Base-by-base conservation (phyloP, 768 basidiomycete species). In the Chalciporus chontae region DNA sequence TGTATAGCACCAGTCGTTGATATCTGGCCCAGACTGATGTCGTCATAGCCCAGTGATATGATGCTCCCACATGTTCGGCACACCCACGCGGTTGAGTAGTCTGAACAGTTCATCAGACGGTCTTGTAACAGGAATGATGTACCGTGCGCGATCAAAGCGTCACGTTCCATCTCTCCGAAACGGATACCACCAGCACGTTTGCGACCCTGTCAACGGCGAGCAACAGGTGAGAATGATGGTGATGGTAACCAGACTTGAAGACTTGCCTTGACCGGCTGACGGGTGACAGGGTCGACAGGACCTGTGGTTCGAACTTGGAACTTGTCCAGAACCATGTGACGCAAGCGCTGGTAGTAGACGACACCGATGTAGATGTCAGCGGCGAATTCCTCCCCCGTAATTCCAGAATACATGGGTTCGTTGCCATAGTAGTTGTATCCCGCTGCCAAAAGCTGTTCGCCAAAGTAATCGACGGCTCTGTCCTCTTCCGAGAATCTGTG, bases 241-340 rank as follows among this genome's bases (percentile, higher is more conserved):
- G 7, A 27, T 15, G 17, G 11, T 29, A 44, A 49, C n/a, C 31
- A 34, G 36, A 37, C 45, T 29, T 10, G 29, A 31, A 34, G 45
- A 64, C 78, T 58, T 64, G 87, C 92, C 83, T 97, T 97, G 59
- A 99, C 93, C 45, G 96, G 96, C 67, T 98, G 96, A 56, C 93
- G 80, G 4, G 96, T 99, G 41, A 97, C 75, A 18, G 90, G 87
- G 71, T 99, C 96, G 29, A 98, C 91, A 13, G 95, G 94, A 5
- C 96, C 96, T 17, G 94, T 97, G 21, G 96, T 99, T 57, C 96
- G 85, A 21, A 99, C 96, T 74, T 99, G 96, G 78, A 95, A 99
- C 72, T 99, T 99, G 76, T 99, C 96, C 56, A 95, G 78, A 50
- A 99, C 96, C 96, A 99, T 98, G 78, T 99, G 96, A 58, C 96